Percentiles rank a stretch among this genome's conserved stretches.
Evolutionary conservation across 2,329 filamentous ascomycete species (phyloP).

Genomic region (Fusarium sp.): DNA sequence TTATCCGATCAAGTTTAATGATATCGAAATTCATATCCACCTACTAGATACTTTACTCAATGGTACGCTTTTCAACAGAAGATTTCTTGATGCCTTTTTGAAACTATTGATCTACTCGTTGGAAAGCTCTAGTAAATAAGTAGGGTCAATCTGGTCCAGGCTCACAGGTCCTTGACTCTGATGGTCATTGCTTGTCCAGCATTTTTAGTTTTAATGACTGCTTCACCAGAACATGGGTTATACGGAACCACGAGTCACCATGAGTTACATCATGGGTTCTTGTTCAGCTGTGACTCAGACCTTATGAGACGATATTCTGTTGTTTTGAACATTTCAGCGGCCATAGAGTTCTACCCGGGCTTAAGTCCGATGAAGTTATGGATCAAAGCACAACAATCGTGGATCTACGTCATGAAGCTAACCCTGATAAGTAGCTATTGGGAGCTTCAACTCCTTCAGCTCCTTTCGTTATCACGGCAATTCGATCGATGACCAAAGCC

Average conservation of each 20-base stretch:
- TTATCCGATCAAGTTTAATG: conserved; percentile 34
- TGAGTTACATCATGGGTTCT: not conserved
- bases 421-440: not conserved
- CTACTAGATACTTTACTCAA: not conserved
- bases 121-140: not conserved
- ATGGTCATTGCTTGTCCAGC: not conserved
- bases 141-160: not conserved
- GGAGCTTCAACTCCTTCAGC: not conserved
- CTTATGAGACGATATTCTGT: not conserved
- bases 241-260: not conserved
- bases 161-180: not conserved
- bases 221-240: not conserved
- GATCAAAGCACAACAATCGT: not conserved
- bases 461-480: not conserved
- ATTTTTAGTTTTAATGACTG: not conserved
- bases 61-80: not conserved
- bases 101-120: not conserved
- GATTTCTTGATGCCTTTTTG: not conserved
- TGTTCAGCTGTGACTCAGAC: not conserved
- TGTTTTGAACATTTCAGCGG: not conserved
- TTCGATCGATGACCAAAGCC: not conserved
- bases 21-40: not conserved
- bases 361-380: not conserved
- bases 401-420: conserved; percentile 34
- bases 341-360: not conserved